Conservation (phyloP, 164 flowering plant species). For the Piper longum region DNA sequence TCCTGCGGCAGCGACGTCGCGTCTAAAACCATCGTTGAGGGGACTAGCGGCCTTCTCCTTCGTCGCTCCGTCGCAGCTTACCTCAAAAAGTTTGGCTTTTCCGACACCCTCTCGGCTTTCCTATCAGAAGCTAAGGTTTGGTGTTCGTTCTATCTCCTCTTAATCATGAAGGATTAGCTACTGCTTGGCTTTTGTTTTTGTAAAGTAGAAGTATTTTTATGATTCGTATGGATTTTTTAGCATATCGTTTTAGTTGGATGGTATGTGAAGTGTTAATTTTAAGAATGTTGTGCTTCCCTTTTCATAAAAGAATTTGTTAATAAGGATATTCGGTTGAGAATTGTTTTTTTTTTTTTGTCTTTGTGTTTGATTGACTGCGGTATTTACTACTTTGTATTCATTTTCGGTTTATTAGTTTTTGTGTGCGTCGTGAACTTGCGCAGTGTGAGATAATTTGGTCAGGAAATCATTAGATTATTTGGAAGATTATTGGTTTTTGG, state of each 20-base stretch:
- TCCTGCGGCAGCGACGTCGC: neutral
- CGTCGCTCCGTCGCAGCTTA: constrained; percentile 28
- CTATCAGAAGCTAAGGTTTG: constrained; percentile 35
- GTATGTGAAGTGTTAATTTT: neutral
- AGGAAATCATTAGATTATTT: no score
- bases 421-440: no score
- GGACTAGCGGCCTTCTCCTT: constrained; percentile 14
- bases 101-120: constrained; percentile 42
- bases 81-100: constrained; percentile 37
- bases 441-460: no score
- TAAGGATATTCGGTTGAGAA: no score
- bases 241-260: neutral
- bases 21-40: neutral
- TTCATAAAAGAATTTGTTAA: no score
- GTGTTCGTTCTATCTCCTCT: constrained; percentile 3
- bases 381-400: no score
- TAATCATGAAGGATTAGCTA: neutral
- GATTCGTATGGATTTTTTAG: neutral
- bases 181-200: neutral
- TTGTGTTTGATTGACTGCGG: no score
- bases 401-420: no score
- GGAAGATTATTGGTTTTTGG: no score
- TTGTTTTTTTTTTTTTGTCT: no score
- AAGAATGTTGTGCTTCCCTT: neutral
- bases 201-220: no score